Base-by-base conservation (phyloP, 208 protist species). In the Naegleria fowleri region DNA sequence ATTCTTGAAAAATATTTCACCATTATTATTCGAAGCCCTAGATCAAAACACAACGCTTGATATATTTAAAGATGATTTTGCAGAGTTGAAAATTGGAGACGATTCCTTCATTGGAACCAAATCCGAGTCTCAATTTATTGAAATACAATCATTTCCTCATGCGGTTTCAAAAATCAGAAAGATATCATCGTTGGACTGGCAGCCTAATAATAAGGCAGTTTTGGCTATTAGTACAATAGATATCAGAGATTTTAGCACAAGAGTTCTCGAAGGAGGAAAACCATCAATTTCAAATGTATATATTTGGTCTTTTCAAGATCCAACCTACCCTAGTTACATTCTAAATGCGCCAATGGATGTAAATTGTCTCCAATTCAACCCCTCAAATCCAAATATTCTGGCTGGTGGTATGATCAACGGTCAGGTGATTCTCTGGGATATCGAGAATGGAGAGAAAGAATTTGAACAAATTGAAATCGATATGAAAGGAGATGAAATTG, bases 241-340 rank as follows among this genome's bases (percentile, higher is more conserved):
- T 58, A 33, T 33, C 41, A 48, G 39, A 43, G 40, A 48, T 48
- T 86, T 48, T 38, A 86, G n/a, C 19, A 48, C 13, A 43, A 86
- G 83, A 16, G 36, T 86, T 48, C 25, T 38, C 1, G 83, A 86
- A 43, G 15, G 7, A 22, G 83, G 83, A 48, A 86, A 86, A 19
- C 11, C 83, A 40, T 9, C 96, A 86, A 95, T 93, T 48, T 95
- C 93, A 43, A 90, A 96, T 33, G 95, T 95, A 83, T 92, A 97
- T n/a, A 93, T 98, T 58, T 98, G 96, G 96, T 94, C 96, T 83
- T 94, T 98, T 79, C 91, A 93, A 11, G 96, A 98, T 90, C 96
- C 96, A 25, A 97, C 97, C 95, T 96, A 97, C 87, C 96, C 96
- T 16, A 93, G 94, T 36, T 97, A 95, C 90, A 93, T 98, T 75